Evolutionary conservation across 1,284 basidiomycete genomes (phyloP).

Genomic region (Irpex sp.): DNA sequence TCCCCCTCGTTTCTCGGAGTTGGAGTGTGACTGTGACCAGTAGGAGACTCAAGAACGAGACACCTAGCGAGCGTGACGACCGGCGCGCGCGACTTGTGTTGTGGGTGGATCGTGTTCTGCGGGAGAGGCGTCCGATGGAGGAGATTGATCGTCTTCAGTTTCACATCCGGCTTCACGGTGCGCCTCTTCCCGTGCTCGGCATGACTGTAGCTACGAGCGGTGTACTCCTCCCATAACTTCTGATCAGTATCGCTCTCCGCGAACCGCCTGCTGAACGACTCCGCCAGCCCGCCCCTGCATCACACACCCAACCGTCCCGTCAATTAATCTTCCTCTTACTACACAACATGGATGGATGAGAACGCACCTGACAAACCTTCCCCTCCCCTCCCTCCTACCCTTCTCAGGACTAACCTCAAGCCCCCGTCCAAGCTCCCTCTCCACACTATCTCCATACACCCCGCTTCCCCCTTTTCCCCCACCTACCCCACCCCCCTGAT

Average conservation of each 20-base stretch:
- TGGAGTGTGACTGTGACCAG: no score
- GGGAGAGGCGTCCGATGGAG: slow-evolving; percentile 11
- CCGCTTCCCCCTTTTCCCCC: no score
- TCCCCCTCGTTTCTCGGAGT: no score
- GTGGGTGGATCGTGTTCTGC: slow-evolving; percentile 14
- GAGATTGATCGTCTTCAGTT: slow-evolving; percentile 15
- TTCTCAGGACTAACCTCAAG: slow-evolving; percentile 41
- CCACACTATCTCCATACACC: slow-evolving; percentile 23
- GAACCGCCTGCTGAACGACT: slow-evolving; percentile 36
- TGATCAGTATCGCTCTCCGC: slow-evolving; percentile 36
- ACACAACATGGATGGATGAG: background rate
- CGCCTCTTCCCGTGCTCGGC: no score
- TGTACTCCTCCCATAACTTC: slow-evolving; percentile 44
- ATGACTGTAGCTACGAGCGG: no score
- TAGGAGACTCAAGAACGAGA: background rate
- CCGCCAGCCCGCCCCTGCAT: slow-evolving; percentile 50
- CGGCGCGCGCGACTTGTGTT: slow-evolving; percentile 12
- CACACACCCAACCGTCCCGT: no score
- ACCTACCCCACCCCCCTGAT: no score
- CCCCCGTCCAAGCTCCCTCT: slow-evolving; percentile 34
- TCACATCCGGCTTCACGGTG: slow-evolving; percentile 15
- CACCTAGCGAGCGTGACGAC: slow-evolving; percentile 17
- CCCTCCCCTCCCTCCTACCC: slow-evolving; percentile 20
- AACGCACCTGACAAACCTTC: slow-evolving; percentile 27
- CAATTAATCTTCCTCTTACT: background rate